Conservation (phyloP, 2,329 filamentous ascomycete genomes). For the Sphaerulina vaccinii region DNA sequence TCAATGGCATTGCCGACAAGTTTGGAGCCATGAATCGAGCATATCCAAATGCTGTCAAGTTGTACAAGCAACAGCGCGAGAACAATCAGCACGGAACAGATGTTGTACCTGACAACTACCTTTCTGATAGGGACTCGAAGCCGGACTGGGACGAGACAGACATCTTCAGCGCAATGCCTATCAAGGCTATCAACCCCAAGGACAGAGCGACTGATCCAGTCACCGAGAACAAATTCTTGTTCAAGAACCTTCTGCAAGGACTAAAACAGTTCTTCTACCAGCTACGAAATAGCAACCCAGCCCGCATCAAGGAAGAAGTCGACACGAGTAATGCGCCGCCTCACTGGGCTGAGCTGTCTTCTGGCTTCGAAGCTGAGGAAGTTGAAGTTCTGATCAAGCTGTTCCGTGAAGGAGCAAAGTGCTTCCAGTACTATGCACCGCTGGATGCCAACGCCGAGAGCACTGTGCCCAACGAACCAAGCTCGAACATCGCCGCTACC, state of each 20-base stretch:
- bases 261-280: slow-evolving; percentile 97
- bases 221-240: slow-evolving; percentile 94
- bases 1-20: slow-evolving; percentile 97
- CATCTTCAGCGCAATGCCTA: slow-evolving; percentile 93
- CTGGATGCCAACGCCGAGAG: slow-evolving; percentile 74
- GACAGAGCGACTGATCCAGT: slow-evolving; percentile 89
- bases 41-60: slow-evolving; percentile 90
- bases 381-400: slow-evolving; percentile 95
- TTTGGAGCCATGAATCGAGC: slow-evolving; percentile 98
- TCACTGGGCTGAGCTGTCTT: slow-evolving; percentile 94
- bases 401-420: slow-evolving; percentile 92
- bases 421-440: slow-evolving; percentile 95
- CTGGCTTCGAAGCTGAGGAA: slow-evolving; percentile 95
- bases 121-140: slow-evolving; percentile 74
- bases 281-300: slow-evolving; percentile 81
- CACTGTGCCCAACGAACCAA: slow-evolving; percentile 72
- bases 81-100: slow-evolving; percentile 42
- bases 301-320: slow-evolving; percentile 56
- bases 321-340: slow-evolving; percentile 75
- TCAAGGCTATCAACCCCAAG: slow-evolving; percentile 88
- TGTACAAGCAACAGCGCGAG: slow-evolving; percentile 73
- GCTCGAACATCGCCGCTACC: slow-evolving; percentile 68
- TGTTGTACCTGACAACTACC: slow-evolving; percentile 66
- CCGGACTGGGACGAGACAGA: slow-evolving; percentile 98
- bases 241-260: slow-evolving; percentile 93